Conservation (phyloP, 1,139 yeast genomes). For the Keqinozyma sinolaborantium region DNA sequence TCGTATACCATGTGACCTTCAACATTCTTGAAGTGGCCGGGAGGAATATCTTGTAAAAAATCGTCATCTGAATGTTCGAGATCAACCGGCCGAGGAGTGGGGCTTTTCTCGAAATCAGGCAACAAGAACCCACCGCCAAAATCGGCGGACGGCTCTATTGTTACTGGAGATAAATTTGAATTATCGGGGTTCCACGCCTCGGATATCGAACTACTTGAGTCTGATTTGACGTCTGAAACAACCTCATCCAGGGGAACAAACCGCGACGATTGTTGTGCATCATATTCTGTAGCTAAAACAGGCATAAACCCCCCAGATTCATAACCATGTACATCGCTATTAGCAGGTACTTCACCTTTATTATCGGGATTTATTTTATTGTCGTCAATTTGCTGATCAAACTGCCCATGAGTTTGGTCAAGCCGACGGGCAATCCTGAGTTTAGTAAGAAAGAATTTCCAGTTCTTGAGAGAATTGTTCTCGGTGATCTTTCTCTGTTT, state of each 20-base stretch:
- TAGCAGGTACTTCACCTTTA: conserved; percentile 7
- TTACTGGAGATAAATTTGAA: no score
- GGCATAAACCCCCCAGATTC: conserved; percentile 15
- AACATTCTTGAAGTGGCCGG: conserved; percentile 11
- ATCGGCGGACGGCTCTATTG: no score
- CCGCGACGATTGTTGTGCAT: neutral
- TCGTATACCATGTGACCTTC: no score
- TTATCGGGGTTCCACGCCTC: no score
- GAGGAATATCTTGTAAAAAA: conserved; percentile 10
- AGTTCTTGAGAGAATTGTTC: conserved; percentile 55
- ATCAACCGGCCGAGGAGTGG: conserved; percentile 1
- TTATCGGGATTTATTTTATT: conserved; percentile 11
- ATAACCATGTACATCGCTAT: conserved; percentile 2
- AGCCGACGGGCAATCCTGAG: conserved; percentile 69
- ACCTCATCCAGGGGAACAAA: no score
- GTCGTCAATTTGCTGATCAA: no score
- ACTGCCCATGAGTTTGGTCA: conserved; percentile 61
- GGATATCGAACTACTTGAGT: no score
- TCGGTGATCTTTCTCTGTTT: conserved; percentile 43
- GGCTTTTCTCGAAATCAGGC: conserved; percentile 1
- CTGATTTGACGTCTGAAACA: no score
- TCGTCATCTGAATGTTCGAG: conserved; percentile 1
- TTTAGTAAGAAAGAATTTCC: conserved; percentile 73
- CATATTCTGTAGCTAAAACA: conserved; percentile 2
- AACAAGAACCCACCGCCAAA: conserved; percentile 3